Evolutionary conservation across 805 yeast species (phyloP).

Genomic region (Suhomyces xylopsoci): DNA sequence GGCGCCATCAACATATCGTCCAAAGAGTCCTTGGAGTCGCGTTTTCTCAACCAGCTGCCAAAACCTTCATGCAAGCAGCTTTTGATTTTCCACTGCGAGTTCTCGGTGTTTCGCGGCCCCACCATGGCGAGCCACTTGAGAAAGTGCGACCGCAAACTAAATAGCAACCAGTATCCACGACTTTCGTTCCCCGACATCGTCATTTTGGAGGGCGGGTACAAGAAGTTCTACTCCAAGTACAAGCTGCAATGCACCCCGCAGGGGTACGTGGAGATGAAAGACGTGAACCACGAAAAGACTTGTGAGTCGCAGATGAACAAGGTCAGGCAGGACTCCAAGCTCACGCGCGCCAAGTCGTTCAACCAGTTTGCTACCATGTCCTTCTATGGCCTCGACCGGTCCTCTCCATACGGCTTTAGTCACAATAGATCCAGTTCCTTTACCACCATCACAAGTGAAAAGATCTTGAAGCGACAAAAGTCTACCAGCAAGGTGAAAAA

Average conservation of each 20-base stretch:
- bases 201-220: constrained; percentile 89
- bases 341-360: constrained; percentile 38
- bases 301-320: constrained; percentile 48
- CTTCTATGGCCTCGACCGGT: constrained; percentile 17
- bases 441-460: constrained; percentile 28
- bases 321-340: constrained; percentile 42
- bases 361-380: constrained; percentile 10
- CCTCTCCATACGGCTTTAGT: constrained; percentile 16
- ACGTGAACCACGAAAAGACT: constrained; percentile 27
- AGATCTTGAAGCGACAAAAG: constrained; percentile 32
- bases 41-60: constrained; percentile 4
- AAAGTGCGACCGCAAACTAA: constrained; percentile 73
- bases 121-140: constrained; percentile 84
- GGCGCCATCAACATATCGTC: constrained; percentile 77
- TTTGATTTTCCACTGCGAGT: constrained; percentile 91
- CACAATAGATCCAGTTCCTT: constrained; percentile 28
- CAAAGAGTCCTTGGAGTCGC: constrained; percentile 62
- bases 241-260: constrained; percentile 66
- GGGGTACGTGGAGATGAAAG: constrained; percentile 82
- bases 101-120: constrained; percentile 92
- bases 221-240: constrained; percentile 62
- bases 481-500: constrained; percentile 13
- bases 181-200: constrained; percentile 86
- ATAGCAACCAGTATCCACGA: constrained; percentile 73
- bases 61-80: constrained; percentile 37